phyloP scores from a whole-genome alignment of 129 eudicot species.

The Chrysanthemum makinoi region DNA sequence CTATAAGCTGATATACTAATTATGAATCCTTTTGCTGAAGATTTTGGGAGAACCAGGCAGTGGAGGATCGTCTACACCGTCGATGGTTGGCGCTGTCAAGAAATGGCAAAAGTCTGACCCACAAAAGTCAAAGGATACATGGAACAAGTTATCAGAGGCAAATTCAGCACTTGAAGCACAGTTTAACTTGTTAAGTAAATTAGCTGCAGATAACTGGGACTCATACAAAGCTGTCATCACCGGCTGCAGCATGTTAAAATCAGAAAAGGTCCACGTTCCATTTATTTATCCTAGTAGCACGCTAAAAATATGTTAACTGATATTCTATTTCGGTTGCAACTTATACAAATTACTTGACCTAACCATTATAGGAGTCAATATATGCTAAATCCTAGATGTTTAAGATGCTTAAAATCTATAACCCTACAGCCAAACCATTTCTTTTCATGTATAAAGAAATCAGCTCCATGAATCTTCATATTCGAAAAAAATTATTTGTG shows the following conservation, averaged over 20 bases:
- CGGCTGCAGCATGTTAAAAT: conserved; percentile 47
- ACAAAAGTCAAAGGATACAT: conserved; percentile 55
- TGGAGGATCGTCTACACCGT: conserved; percentile 93
- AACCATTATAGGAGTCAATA: not conserved
- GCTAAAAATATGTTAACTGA: conserved; percentile 6
- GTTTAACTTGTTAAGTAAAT: conserved; percentile 49
- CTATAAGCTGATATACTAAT: not conserved
- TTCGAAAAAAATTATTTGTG: not conserved
- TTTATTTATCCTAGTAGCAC: not conserved
- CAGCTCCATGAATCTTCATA: conserved; percentile 3
- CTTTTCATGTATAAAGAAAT: not conserved
- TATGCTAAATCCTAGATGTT: not conserved
- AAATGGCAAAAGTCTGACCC: conserved; percentile 95
- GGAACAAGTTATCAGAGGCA: conserved; percentile 74
- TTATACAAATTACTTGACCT: conserved; percentile 1
- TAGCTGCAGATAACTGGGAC: conserved; percentile 56
- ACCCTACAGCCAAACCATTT: not conserved
- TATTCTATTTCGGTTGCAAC: not conserved
- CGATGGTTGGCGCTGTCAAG: conserved; percentile 96
- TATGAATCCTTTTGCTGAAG: conserved; percentile 31
- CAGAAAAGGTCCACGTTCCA: conserved; percentile 56
- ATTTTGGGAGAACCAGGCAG: conserved; percentile 89
- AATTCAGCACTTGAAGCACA: conserved; percentile 65
- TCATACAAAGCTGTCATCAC: conserved; percentile 50
- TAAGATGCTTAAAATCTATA: not conserved